phyloP scores from a whole-genome alignment of 805 yeast species.

The Lachancea sp. region DNA sequence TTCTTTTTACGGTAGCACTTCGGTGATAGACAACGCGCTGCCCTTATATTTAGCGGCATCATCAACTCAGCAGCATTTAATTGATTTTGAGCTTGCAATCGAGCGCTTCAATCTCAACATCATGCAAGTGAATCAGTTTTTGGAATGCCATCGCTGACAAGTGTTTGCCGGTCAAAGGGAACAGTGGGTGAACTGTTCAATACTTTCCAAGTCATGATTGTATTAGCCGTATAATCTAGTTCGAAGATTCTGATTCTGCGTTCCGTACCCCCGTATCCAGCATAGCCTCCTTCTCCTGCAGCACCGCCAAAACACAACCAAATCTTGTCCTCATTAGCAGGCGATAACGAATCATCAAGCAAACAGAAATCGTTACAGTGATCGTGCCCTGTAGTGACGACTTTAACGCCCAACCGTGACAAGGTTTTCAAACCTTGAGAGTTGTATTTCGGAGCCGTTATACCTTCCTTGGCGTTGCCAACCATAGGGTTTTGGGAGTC shows the following conservation, averaged over 20 bases:
- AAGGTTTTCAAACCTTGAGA: constrained; percentile 58
- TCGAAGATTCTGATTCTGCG: constrained; percentile 73
- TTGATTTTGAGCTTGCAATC: constrained; percentile 16
- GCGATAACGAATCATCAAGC: constrained; percentile 38
- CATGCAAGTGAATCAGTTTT: constrained; percentile 24
- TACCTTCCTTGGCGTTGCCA: constrained; percentile 65
- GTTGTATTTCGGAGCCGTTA: constrained; percentile 71
- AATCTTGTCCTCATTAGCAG: constrained; percentile 33
- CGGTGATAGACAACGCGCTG: constrained; percentile 15
- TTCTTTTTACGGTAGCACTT: constrained; percentile 26
- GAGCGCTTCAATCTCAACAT: constrained; percentile 20
- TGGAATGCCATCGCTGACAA: constrained; percentile 42
- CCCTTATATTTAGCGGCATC: constrained; percentile 22
- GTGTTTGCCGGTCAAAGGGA: constrained; percentile 43
- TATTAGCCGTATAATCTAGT: constrained; percentile 44
- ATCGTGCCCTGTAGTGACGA: constrained; percentile 85
- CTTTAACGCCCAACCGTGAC: constrained; percentile 61
- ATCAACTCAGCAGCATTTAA: constrained; percentile 11
- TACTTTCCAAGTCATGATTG: constrained; percentile 63
- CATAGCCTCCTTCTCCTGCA: constrained; percentile 93
- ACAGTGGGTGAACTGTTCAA: constrained; percentile 48
- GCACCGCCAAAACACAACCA: constrained; percentile 97
- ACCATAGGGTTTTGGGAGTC: constrained; percentile 34
- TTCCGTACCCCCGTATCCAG: constrained; percentile 83
- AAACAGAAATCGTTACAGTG: constrained; percentile 92